Base-by-base conservation (phyloP, 176 grass and related monocot species). In the Ensete ventricosum region DNA sequence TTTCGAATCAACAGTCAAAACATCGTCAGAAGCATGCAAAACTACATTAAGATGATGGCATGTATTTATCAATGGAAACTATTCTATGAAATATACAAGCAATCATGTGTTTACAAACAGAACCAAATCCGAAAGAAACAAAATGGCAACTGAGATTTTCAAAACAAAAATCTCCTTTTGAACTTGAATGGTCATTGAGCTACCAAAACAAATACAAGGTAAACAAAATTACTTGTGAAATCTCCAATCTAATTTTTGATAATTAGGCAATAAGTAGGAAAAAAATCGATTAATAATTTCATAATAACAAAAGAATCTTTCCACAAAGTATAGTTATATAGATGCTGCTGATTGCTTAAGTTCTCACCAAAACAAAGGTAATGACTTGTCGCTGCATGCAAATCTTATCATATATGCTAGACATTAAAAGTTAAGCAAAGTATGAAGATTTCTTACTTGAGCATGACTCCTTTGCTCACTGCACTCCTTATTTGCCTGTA, bases 381-480 rank as follows among this genome's bases (percentile, higher is more conserved):
- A 64, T 64, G 62, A 20, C 20, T 29, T 1, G 25, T 64, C 22
- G 25, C 21, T 12, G 9, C 62, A 4, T 65, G 17, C 16, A 70
- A 74, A 55, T 57, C 9, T 74, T 57, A 55, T 9, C 22, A 54
- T 27, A 14, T 22, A 74, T n/a, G 14, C 12, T n/a, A 8, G 9
- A 17, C 24, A 55, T 6, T 24, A 74, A 52, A 77, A 64, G 34
- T 63, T 23, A 51, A 64, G 52, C 22, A 49, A 6, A 53, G 14
- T 9, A 50, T 13, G 12, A 43, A 48, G 29, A 76, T 70, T 85
- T 86, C 96, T 91, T 89, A 99, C 96, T 86, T 94, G 91, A 80
- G 96, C 96, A 81, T 99, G 91, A 81, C 91, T 99, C 76, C 85
- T 84, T 82, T 95, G 91, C 72, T 95, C 96, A 51, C 86, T 99